These are phyloP conservation scores for Fragosphaeria purpurea DNA, from an alignment of 2,329 filamentous ascomycete species.

Conservation along the genomic window DNA sequence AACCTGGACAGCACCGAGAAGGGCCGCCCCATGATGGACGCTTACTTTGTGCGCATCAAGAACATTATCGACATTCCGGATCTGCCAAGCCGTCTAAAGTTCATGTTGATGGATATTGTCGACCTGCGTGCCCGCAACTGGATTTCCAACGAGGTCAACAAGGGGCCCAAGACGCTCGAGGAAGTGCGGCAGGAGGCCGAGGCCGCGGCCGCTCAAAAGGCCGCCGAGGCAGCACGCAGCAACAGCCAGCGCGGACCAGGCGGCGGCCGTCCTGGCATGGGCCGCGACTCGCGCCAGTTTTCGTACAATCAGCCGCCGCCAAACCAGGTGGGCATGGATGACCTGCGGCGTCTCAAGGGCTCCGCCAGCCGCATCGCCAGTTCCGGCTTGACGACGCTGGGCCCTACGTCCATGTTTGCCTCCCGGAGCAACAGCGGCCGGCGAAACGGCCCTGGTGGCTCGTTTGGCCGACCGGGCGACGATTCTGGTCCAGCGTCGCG, in stretches of 20 bases:
- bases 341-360: conserved; percentile 73
- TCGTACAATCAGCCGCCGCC: conserved; percentile 66
- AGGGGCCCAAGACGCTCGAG: conserved; percentile 93
- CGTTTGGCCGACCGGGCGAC: conserved; percentile 63
- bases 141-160: conserved; percentile 80
- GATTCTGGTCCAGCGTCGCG: conserved; percentile 83
- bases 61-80: conserved; percentile 70
- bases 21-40: conserved; percentile 78
- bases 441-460: conserved; percentile 57
- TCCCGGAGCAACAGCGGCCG: conserved; percentile 88
- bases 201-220: conserved; percentile 69
- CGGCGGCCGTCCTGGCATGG: conserved; percentile 60
- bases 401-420: conserved; percentile 77
- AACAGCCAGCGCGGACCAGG: conserved; percentile 56
- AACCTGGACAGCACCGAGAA: conserved; percentile 78
- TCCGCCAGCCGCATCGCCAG: conserved; percentile 48
- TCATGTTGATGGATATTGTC: conserved; percentile 93
- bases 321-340: conserved; percentile 84
- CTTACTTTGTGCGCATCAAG: conserved; percentile 85
- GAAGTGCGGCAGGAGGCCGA: conserved; percentile 79
- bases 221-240: conserved; percentile 55
- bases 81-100: conserved; percentile 77
- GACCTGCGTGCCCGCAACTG: conserved; percentile 72
- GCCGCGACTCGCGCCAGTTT: conserved; percentile 71
- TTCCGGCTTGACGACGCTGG: conserved; percentile 54